These are phyloP conservation scores for Colletotrichum gloeosporioides DNA, from an alignment of 2,329 filamentous ascomycete genomes.

Conservation along the genomic window DNA sequence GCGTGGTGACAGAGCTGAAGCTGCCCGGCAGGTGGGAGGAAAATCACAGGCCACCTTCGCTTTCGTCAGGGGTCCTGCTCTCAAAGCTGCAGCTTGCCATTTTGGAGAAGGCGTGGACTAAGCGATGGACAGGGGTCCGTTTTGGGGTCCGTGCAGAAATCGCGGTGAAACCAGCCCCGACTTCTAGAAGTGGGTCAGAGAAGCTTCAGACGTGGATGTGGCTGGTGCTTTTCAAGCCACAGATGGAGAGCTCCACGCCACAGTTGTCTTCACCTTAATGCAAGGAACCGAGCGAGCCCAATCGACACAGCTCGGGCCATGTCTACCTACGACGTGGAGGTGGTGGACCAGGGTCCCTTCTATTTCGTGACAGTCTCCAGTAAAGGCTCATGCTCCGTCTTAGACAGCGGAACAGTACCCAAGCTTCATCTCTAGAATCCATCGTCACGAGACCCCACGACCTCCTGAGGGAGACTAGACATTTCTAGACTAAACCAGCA, in stretches of 20 bases:
- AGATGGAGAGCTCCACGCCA: background rate
- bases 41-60: constrained; percentile 18
- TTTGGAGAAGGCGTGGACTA: background rate
- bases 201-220: background rate
- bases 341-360: constrained; percentile 13
- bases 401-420: background rate
- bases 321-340: background rate
- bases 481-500: background rate
- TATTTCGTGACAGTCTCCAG: background rate
- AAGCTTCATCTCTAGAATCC: background rate
- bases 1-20: background rate
- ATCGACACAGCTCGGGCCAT: constrained; percentile 5
- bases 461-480: background rate
- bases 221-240: background rate
- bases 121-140: constrained; percentile 1
- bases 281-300: background rate
- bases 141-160: constrained; percentile 14
- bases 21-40: background rate
- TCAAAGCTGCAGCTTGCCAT: constrained; percentile 1
- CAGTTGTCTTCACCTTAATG: background rate
- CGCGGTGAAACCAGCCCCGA: constrained; percentile 13
- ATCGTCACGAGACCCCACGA: background rate
- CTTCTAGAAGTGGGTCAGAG: background rate
- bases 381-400: background rate
- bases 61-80: constrained; percentile 13